These are phyloP conservation scores for Forsythia suspensa DNA, from an alignment of 257 asterid species.

Conservation along the genomic window DNA sequence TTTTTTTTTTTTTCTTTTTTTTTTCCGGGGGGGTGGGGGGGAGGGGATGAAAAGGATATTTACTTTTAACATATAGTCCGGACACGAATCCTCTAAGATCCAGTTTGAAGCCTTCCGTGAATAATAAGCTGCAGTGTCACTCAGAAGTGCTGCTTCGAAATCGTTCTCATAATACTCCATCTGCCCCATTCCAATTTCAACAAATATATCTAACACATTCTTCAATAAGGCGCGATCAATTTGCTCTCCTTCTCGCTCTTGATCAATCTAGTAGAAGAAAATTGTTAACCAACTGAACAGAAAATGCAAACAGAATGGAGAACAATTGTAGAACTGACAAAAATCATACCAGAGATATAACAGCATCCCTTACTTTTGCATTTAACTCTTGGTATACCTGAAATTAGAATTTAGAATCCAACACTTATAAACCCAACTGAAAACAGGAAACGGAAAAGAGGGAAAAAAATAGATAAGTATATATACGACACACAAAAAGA, in stretches of 20 bases:
- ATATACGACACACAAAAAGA: not conserved
- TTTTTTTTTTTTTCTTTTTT: too few relatives aligned
- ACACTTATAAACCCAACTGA: conserved; percentile 13
- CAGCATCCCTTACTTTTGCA: conserved; percentile 90
- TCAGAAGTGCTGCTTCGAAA: conserved; percentile 57
- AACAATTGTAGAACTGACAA: conserved; percentile 1
- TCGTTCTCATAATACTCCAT: conserved; percentile 56
- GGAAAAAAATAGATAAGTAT: conserved; percentile 14
- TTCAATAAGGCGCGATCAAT: conserved; percentile 56
- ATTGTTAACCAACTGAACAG: not conserved
- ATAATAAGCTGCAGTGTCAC: conserved; percentile 55
- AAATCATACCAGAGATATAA: conserved; percentile 77
- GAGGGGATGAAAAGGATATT: conserved; percentile 4
- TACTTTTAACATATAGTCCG: conserved; percentile 61
- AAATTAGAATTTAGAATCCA: conserved; percentile 25
- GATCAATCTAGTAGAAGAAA: conserved; percentile 46
- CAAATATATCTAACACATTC: conserved; percentile 58
- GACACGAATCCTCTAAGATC: conserved; percentile 62
- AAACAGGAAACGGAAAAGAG: not conserved
- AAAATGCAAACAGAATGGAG: not conserved
- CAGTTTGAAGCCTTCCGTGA: conserved; percentile 69
- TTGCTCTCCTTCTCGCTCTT: conserved; percentile 70
- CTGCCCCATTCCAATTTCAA: conserved; percentile 69
- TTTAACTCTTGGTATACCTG: conserved; percentile 86
- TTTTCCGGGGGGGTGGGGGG: too few relatives aligned